Conservation (phyloP, 768 basidiomycete genomes). For the Boletus tomentosulus region DNA sequence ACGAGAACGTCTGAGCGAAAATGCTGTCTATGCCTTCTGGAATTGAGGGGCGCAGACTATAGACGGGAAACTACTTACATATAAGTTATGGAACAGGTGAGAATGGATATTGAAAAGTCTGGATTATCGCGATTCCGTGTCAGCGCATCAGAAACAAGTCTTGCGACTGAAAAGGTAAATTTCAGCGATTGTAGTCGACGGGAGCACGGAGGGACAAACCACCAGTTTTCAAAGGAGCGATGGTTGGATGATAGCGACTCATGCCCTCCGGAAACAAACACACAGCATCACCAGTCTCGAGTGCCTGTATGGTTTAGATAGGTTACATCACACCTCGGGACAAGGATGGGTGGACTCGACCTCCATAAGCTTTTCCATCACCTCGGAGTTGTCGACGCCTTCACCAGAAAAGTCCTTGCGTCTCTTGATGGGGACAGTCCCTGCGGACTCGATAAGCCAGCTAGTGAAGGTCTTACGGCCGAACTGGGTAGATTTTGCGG, state of each 20-base stretch:
- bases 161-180: slow-evolving; percentile 50
- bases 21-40: slow-evolving; percentile 70
- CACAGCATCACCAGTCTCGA: slow-evolving; percentile 73
- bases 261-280: slow-evolving; percentile 86
- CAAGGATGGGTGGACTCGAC: slow-evolving; percentile 31
- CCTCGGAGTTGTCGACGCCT: slow-evolving; percentile 58
- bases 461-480: slow-evolving; percentile 80
- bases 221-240: slow-evolving; percentile 85
- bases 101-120: slow-evolving; percentile 66
- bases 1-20: slow-evolving; percentile 88
- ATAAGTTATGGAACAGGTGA: slow-evolving; percentile 80
- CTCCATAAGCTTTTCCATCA: slow-evolving; percentile 66
- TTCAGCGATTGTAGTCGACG: not conserved
- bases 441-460: slow-evolving; percentile 87
- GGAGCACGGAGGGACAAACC: slow-evolving; percentile 39
- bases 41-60: not conserved
- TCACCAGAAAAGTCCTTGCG: slow-evolving; percentile 62
- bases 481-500: slow-evolving; percentile 86
- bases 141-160: slow-evolving; percentile 75
- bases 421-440: slow-evolving; percentile 79
- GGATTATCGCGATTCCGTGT: slow-evolving; percentile 63
- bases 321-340: slow-evolving; percentile 5
- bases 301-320: slow-evolving; percentile 43
- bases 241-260: slow-evolving; percentile 81
- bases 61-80: slow-evolving; percentile 43